A percentile compares a stretch with the other conserved stretches of the same genome.
These are phyloP conservation scores for Aotearoamyces nothofagi DNA, from an alignment of 2,329 filamentous ascomycete species.

Conservation along the genomic window DNA sequence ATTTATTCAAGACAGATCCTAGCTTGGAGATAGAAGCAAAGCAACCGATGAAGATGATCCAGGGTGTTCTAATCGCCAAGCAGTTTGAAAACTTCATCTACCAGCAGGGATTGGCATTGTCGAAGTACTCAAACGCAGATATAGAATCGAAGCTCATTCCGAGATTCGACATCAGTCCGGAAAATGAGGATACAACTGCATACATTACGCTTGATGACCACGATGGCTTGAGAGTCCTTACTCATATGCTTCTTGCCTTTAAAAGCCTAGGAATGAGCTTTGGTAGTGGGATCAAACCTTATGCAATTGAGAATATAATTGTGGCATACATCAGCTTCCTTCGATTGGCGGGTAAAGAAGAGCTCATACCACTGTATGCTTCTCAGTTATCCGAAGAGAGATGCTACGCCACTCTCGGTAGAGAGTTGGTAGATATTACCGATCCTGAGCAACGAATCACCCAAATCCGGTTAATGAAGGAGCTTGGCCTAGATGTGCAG, in stretches of 20 bases:
- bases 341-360: conserved; percentile 54
- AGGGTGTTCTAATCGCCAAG: conserved; percentile 58
- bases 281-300: conserved; percentile 23
- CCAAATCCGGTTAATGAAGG: conserved; percentile 60
- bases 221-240: conserved; percentile 50
- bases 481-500: conserved; percentile 56
- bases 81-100: conserved; percentile 41
- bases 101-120: conserved; percentile 39
- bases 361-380: conserved; percentile 77
- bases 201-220: conserved; percentile 41
- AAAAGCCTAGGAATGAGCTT: conserved; percentile 38
- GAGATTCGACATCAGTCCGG: conserved; percentile 20
- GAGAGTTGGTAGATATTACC: conserved; percentile 60
- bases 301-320: conserved; percentile 52
- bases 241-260: conserved; percentile 57
- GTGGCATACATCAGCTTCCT: conserved; percentile 72
- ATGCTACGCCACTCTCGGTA: conserved; percentile 56
- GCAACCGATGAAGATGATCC: conserved; percentile 57
- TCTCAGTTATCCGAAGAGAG: conserved; percentile 55
- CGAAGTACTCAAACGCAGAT: conserved; percentile 29
- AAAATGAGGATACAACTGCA: conserved; percentile 24
- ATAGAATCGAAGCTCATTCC: conserved; percentile 28
- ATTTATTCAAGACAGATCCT: conserved; percentile 39
- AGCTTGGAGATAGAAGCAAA: conserved; percentile 41
- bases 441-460: conserved; percentile 47